Base-by-base conservation (phyloP, 805 yeast species). In the Candida multigemmis region DNA sequence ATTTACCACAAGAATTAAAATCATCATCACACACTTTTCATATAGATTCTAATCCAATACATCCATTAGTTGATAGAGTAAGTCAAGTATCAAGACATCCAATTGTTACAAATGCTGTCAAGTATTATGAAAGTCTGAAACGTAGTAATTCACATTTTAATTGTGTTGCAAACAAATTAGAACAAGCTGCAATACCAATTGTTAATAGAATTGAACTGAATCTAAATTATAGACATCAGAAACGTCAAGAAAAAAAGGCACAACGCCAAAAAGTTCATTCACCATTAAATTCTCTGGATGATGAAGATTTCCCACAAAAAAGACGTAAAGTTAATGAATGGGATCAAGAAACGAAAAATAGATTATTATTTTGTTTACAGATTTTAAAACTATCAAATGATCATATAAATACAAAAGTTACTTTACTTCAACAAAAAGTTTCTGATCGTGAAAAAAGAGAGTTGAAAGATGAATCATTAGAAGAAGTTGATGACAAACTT, bases 311-410 rank as follows among this genome's bases (percentile, higher is more conserved):
- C 17, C n/a, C n/a, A n/a, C 27, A 27, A 21, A 37, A 35, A 18
- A 31, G 38, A 30, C 14, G 15, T 5, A 38, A 22, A 25, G 26
- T 35, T 12, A 31, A 31, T 15, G 24, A 16, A 14, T 39, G 25
- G 12, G 41, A 33, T 25, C 25, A 29, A 30, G 94, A 84, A 42
- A 78, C 87, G 14, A 71, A 83, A 33, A 77, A 77, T 37, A 67
- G 87, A 37, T 47, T 86, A 24, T 76, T 81, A 19, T 80, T 89
- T 44, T 74, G 94, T 41, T 63, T 87, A 24, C 87, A 85, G 39
- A 63, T 87, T 27, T 59, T 86, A 30, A 78, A 79, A 44, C 60
- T 84, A 26, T 96, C 96, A 3, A 86, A 84, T 43, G 74, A 72
- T 31, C 84, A 79, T 41, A 63, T 86, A 17, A 75, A 78, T 24